Evolutionary conservation across 257 asterid genomes (phyloP).

Genomic region (Cruciata laevipes): DNA sequence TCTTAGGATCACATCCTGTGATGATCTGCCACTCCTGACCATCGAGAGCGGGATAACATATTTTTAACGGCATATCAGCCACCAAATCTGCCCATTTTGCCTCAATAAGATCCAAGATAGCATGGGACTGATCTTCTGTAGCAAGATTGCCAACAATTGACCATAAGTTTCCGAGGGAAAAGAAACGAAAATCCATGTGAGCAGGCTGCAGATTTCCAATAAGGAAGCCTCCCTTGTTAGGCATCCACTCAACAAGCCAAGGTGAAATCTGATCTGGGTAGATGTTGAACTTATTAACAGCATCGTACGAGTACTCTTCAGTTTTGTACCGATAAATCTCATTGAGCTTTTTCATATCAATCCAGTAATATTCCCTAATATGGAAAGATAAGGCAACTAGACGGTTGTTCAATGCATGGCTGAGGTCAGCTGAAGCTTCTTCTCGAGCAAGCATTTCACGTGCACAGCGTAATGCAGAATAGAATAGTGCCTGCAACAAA

Average conservation of each 20-base stretch:
- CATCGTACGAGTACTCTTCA: conserved; percentile 72
- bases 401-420: conserved; percentile 64
- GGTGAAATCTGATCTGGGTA: conserved; percentile 75
- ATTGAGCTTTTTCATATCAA: conserved; percentile 56
- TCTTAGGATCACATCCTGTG: conserved; percentile 73
- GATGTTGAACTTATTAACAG: conserved; percentile 67
- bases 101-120: conserved; percentile 62
- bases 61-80: conserved; percentile 67
- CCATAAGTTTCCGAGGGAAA: conserved; percentile 71
- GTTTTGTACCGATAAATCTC: conserved; percentile 76
- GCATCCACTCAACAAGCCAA: conserved; percentile 80
- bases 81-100: conserved; percentile 73
- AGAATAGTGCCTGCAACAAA: conserved; percentile 54
- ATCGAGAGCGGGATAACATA: conserved; percentile 76
- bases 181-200: conserved; percentile 77
- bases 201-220: conserved; percentile 77
- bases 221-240: conserved; percentile 59
- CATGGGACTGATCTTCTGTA: conserved; percentile 53
- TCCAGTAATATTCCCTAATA: conserved; percentile 70
- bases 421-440: conserved; percentile 60
- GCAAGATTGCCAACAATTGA: conserved; percentile 54
- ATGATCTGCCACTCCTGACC: conserved; percentile 74
- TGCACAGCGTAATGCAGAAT: conserved; percentile 62
- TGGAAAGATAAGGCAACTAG: conserved; percentile 69
- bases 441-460: conserved; percentile 72